Percentiles rank a stretch among this genome's conserved stretches.
These are phyloP conservation scores for Saccharomycopsis hybrid DNA, from an alignment of 1,139 yeast species.

Conservation along the genomic window DNA sequence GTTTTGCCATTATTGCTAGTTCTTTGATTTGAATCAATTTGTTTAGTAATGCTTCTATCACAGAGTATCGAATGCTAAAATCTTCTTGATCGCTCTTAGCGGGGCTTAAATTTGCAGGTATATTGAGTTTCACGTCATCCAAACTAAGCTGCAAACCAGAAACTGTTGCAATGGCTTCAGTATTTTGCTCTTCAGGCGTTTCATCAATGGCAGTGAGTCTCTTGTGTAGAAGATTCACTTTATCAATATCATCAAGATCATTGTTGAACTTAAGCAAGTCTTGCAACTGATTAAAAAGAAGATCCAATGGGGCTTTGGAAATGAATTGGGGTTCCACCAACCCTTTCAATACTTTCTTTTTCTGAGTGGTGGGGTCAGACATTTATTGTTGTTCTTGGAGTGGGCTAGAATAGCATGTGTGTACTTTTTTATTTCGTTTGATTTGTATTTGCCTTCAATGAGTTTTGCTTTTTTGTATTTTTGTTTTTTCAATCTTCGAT, in stretches of 20 bases:
- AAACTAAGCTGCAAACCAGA: not conserved
- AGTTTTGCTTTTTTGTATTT: no score
- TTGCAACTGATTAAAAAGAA: conserved; percentile 14
- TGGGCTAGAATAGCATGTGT: no score
- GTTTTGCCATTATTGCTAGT: conserved; percentile 29
- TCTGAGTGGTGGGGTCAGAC: not conserved
- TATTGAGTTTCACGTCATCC: not conserved
- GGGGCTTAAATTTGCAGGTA: no score
- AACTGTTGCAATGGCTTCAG: no score
- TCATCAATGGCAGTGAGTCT: not conserved
- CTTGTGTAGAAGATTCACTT: not conserved
- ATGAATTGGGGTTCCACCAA: conserved; percentile 20
- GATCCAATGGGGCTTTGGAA: conserved; percentile 19
- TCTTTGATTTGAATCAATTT: conserved; percentile 35
- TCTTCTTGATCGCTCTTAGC: conserved; percentile 2
- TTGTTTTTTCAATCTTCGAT: no score
- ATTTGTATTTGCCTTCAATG: no score
- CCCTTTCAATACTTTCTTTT: conserved; percentile 15
- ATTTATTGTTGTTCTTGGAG: no score
- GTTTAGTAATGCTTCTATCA: conserved; percentile 31
- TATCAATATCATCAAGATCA: not conserved
- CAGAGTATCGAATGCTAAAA: conserved; percentile 24
- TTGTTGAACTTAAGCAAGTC: not conserved
- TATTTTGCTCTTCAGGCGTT: no score
- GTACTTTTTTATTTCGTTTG: no score